A percentile compares a stretch with the other conserved stretches of the same genome.
Conservation (phyloP, 495 filamentous ascomycete species). For the Trichoderma virens region DNA sequence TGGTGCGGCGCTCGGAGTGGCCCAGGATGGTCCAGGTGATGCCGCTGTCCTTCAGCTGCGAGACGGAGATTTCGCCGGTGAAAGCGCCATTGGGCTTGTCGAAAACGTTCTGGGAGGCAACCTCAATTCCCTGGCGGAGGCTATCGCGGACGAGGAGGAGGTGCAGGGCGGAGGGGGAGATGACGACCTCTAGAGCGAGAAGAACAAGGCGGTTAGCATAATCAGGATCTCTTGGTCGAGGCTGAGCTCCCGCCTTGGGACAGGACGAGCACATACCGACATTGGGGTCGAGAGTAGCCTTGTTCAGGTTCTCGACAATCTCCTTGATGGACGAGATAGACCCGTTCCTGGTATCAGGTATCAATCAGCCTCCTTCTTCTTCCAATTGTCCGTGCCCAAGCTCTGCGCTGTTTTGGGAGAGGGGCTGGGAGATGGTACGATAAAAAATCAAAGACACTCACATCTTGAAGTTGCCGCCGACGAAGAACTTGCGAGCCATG, state of each 20-base stretch:
- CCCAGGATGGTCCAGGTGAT: conserved; percentile 87
- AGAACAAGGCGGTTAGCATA: neutral
- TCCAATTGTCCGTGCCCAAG: neutral
- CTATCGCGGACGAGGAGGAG: conserved; percentile 74
- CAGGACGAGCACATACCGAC: conserved; percentile 43
- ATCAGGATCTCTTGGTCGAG: neutral
- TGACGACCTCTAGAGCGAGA: conserved; percentile 67
- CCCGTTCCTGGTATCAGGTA: conserved; percentile 64
- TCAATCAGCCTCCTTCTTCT: neutral
- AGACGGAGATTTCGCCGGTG: conserved; percentile 90
- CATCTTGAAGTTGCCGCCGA: conserved; percentile 99
- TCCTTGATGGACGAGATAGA: conserved; percentile 73
- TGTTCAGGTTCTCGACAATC: conserved; percentile 82
- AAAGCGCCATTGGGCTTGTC: conserved; percentile 95
- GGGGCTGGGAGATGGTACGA: neutral
- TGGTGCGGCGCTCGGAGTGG: conserved; percentile 85
- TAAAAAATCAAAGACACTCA: conserved; percentile 28
- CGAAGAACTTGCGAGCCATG: conserved; percentile 97
- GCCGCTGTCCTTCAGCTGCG: conserved; percentile 78
- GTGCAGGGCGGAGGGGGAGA: conserved; percentile 85
- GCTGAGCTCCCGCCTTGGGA: neutral
- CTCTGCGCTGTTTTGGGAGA: conserved; percentile 18
- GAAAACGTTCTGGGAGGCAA: conserved; percentile 92
- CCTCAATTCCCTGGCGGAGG: conserved; percentile 55
- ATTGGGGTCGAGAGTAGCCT: conserved; percentile 61